These are phyloP conservation scores for Debaryomycetaceae sp. DNA, from an alignment of 1,139 yeast genomes.

Conservation along the genomic window DNA sequence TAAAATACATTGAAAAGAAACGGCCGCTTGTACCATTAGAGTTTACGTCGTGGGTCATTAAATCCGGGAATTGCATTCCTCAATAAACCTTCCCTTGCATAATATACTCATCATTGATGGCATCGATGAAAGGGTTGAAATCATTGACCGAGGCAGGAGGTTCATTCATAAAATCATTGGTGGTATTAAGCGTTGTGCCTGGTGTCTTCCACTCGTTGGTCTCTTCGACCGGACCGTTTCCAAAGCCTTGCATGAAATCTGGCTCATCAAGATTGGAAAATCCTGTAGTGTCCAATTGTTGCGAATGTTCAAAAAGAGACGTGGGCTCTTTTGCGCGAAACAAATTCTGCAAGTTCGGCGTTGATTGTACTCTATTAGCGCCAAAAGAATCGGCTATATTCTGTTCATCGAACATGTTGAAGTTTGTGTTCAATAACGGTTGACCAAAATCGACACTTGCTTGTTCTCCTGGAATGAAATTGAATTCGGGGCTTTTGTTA, in stretches of 20 bases:
- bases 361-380: slow-evolving; percentile 23
- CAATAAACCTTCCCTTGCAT: not conserved
- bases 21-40: no score
- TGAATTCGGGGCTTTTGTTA: not conserved
- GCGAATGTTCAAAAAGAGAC: slow-evolving; percentile 6
- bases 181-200: not conserved
- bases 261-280: not conserved
- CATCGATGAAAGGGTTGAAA: not conserved
- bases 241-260: not conserved
- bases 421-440: slow-evolving; percentile 10
- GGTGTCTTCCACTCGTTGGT: not conserved
- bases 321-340: slow-evolving; percentile 7
- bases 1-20: not conserved
- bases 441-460: slow-evolving; percentile 13
- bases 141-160: not conserved
- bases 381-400: not conserved
- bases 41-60: not conserved
- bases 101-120: not conserved
- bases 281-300: not conserved
- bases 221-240: not conserved
- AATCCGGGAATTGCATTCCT: not conserved
- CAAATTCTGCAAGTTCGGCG: slow-evolving; percentile 24
- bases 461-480: not conserved
- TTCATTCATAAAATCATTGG: not conserved
- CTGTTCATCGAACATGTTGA: slow-evolving; percentile 11